Conservation (phyloP, 2,329 filamentous ascomycete species). For the Diplodia sapinea region DNA sequence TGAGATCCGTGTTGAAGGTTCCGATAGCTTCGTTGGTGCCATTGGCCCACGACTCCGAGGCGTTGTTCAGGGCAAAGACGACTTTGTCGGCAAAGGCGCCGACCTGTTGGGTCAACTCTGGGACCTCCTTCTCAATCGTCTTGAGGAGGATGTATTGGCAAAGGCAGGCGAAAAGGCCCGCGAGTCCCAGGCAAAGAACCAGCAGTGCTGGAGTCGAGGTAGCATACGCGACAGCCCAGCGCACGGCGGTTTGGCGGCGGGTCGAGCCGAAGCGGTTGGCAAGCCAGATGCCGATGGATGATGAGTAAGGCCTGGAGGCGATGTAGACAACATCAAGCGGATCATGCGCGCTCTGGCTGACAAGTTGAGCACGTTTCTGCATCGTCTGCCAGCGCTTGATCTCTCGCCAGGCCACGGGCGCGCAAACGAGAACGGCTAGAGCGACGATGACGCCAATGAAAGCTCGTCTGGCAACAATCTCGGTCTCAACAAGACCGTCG, state of each 20-base stretch:
- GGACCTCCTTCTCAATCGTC: slow-evolving; percentile 75
- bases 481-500: slow-evolving; percentile 68
- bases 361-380: slow-evolving; percentile 70
- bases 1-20: slow-evolving; percentile 72
- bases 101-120: slow-evolving; percentile 74
- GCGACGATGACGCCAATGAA: slow-evolving; percentile 78
- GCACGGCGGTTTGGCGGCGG: slow-evolving; percentile 72
- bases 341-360: slow-evolving; percentile 72
- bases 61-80: slow-evolving; percentile 71
- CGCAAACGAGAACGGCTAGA: slow-evolving; percentile 73
- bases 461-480: slow-evolving; percentile 71
- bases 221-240: slow-evolving; percentile 87
- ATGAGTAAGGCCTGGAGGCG: slow-evolving; percentile 78
- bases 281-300: slow-evolving; percentile 72
- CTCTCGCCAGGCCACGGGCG: slow-evolving; percentile 82
- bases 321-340: slow-evolving; percentile 90
- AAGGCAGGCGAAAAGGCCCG: slow-evolving; percentile 80
- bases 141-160: slow-evolving; percentile 82
- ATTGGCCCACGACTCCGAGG: slow-evolving; percentile 76
- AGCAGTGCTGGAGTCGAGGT: slow-evolving; percentile 86
- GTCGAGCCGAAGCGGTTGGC: slow-evolving; percentile 67
- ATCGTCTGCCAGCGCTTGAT: slow-evolving; percentile 76
- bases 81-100: slow-evolving; percentile 80
- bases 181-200: slow-evolving; percentile 79
- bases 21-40: slow-evolving; percentile 76